Evolutionary conservation across 306 rosid genomes (phyloP), one percentile per base, ranked within the genome.

Genomic region (Citrullus colocynthis): DNA sequence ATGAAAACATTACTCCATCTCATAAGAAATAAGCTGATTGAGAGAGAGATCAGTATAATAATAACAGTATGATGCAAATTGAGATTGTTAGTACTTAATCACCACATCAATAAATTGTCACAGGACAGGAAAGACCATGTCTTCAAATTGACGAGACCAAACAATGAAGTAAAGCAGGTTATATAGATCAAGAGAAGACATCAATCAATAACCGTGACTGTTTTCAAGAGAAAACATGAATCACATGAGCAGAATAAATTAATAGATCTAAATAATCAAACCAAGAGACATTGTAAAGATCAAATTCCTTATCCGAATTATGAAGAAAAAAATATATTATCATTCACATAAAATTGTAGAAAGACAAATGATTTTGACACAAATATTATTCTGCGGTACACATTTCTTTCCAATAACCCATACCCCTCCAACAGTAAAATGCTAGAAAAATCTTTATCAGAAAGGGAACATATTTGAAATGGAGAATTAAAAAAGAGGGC

Each of bases 361-460:
- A 3, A 34, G 63, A 74, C 61, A 74, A 52, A 52, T 74, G 78
- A 54, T 54, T 54, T 74, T 16, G 78, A 52, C 78, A 49, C 77
- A 74, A 69, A 45, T 51, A 74, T 74, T 72, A 48, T 74, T 54
- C 78, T 74, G 54, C 45, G 56, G 77, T 73, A 73, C 77, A 73
- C 45, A 48, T 45, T 13, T 72, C 20, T 24, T 71, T 48, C 58
- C 57, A 45, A 71, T 21, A 67, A 71, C 41, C 78, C 63, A 74
- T 74, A 39, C 78, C 63, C 63, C 49, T 18, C 78, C 55, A 49
- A 74, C 78, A 54, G 56, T 32, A 18, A 37, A 74, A 54, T 32
- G 78, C 78, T 16, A 73, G 44, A 51, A 48, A 73, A 45, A 28
- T 49, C 2, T 24, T 44, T 24, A 44, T 45, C 58, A 48, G 60